These are phyloP conservation scores for Phyllostachys edulis DNA, from an alignment of 176 grass and related monocot genomes.

Conservation along the genomic window DNA sequence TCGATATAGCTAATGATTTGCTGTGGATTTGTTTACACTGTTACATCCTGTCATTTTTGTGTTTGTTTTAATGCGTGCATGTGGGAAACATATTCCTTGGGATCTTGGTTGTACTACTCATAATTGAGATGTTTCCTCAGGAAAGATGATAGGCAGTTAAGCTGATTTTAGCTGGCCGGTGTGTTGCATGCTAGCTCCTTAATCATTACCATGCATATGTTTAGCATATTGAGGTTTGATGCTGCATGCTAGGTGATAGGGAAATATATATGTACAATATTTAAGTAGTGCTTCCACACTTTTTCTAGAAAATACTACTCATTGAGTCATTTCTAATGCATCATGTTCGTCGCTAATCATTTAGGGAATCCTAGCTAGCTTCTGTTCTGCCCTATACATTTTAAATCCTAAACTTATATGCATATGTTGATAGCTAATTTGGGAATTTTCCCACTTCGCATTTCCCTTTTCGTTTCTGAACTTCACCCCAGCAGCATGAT, in stretches of 20 bases:
- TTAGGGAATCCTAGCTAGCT: neutral
- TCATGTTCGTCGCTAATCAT: neutral
- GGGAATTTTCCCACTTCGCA: neutral
- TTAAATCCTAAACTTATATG: neutral
- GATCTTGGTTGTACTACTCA: constrained; percentile 31
- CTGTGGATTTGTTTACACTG: constrained; percentile 6
- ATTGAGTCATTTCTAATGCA: neutral
- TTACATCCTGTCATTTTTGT: neutral
- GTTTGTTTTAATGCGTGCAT: constrained; percentile 15
- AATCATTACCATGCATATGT: neutral
- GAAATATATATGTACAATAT: neutral
- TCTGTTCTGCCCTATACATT: neutral
- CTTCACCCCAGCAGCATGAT: neutral
- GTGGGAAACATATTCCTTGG: constrained; percentile 43
- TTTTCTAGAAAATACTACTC: neutral
- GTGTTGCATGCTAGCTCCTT: neutral
- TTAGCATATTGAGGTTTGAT: too few species aligned
- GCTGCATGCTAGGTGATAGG: neutral
- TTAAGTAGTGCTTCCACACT: neutral
- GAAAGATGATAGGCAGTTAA: neutral
- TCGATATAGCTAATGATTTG: neutral
- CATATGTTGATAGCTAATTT: neutral
- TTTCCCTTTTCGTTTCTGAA: neutral
- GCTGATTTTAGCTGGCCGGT: constrained; percentile 32
- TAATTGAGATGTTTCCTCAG: constrained; percentile 33